Conservation (phyloP, 352 stramenopile species). For the Globisporangium alternatum region DNA sequence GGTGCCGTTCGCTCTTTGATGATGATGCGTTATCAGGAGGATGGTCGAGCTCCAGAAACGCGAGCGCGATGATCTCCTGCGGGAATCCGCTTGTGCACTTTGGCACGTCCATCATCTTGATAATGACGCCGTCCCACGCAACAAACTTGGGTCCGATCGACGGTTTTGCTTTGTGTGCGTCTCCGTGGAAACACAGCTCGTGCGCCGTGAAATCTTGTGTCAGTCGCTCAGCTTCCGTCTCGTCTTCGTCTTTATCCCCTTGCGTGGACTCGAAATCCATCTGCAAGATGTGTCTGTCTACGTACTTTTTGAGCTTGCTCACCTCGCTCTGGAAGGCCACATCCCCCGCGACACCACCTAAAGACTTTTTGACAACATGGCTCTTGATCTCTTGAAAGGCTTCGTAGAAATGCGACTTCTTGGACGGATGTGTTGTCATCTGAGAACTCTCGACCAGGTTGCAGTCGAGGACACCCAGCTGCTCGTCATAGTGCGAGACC, state of each 20-base stretch:
- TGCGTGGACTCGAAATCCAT: slow-evolving; percentile 40
- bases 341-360: slow-evolving; percentile 11
- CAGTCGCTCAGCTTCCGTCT: slow-evolving; percentile 42
- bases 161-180: slow-evolving; percentile 11
- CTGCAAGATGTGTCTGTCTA: slow-evolving; percentile 42
- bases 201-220: slow-evolving; percentile 49
- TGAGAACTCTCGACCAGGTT: slow-evolving; percentile 52
- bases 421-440: slow-evolving; percentile 51
- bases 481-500: slow-evolving; percentile 63
- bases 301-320: slow-evolving; percentile 37
- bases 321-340: slow-evolving; percentile 22
- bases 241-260: slow-evolving; percentile 20
- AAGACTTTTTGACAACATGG: slow-evolving; percentile 10
- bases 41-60: slow-evolving; percentile 27
- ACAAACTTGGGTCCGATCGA: slow-evolving; percentile 20
- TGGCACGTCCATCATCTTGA: slow-evolving; percentile 31
- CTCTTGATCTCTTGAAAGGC: slow-evolving; percentile 21
- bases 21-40: neutral
- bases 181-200: slow-evolving; percentile 13
- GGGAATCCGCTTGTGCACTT: slow-evolving; percentile 21
- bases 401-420: slow-evolving; percentile 52
- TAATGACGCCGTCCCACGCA: slow-evolving; percentile 28
- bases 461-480: slow-evolving; percentile 52
- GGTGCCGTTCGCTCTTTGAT: slow-evolving; percentile 12
- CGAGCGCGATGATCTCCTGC: slow-evolving; percentile 30